A percentile compares a stretch with the other conserved stretches of the same genome.
Conservation (phyloP, 1,139 yeast species). For the Taphrina populina region DNA sequence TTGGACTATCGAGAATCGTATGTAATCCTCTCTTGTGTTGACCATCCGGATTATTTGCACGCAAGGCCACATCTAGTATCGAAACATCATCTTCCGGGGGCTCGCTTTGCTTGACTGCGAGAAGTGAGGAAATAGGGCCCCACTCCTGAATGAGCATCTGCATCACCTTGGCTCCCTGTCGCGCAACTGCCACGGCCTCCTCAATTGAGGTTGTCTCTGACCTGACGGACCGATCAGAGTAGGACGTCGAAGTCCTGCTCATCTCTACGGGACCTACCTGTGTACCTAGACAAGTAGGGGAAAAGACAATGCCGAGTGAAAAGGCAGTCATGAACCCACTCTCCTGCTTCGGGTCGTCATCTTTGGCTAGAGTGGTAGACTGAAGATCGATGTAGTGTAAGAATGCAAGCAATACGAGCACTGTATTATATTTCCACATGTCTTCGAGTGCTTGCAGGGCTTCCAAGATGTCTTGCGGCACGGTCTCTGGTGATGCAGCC, state of each 20-base stretch:
- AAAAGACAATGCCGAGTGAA: constrained; percentile 33
- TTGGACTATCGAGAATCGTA: constrained; percentile 15
- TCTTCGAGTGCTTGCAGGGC: constrained; percentile 20
- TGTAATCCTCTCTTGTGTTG: background rate
- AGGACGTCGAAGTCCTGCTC: constrained; percentile 15
- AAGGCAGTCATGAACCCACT: constrained; percentile 28
- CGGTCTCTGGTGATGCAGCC: constrained; percentile 8
- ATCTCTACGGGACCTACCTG: constrained; percentile 11
- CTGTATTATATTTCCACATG: constrained; percentile 4
- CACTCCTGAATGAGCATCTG: constrained; percentile 27
- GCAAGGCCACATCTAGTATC: constrained; percentile 2
- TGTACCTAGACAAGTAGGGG: constrained; percentile 33
- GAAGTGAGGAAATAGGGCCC: constrained; percentile 8
- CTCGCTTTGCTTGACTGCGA: background rate
- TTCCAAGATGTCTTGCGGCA: constrained; percentile 16
- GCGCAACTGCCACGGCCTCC: constrained; percentile 30
- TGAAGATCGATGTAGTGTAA: constrained; percentile 10
- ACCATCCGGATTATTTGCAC: background rate
- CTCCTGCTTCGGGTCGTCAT: constrained; percentile 25
- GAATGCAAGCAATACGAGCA: constrained; percentile 26
- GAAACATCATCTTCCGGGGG: constrained; percentile 7
- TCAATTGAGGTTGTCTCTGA: constrained; percentile 28
- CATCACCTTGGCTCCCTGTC: constrained; percentile 25
- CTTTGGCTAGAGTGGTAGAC: background rate
- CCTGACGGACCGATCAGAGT: constrained; percentile 17